Percentiles rank a stretch among this genome's conserved stretches.
These are phyloP conservation scores for Leccinum olivaceopallidum DNA, from an alignment of 768 basidiomycete genomes.

Conservation along the genomic window DNA sequence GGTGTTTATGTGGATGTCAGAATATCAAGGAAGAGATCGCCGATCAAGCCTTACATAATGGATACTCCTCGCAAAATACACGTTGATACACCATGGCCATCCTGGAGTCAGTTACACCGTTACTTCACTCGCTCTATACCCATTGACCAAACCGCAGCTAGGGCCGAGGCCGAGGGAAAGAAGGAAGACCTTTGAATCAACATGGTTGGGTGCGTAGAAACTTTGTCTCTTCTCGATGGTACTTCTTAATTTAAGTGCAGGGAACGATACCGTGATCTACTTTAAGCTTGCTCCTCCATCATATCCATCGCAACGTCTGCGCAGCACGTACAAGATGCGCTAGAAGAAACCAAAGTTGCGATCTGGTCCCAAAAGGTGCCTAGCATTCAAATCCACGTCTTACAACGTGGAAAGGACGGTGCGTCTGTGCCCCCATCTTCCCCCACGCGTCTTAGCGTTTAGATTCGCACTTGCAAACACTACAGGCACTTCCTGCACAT, in stretches of 20 bases:
- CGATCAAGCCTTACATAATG: too few relatives aligned
- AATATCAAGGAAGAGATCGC: constrained; percentile 38
- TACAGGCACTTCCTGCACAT: constrained; percentile 85
- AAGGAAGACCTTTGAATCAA: constrained; percentile 81
- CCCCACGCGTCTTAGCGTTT: not conserved
- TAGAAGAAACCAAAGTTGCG: constrained; percentile 59
- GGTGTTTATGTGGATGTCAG: constrained; percentile 48
- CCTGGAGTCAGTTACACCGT: constrained; percentile 44
- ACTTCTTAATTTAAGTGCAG: constrained; percentile 55
- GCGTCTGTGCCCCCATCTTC: constrained; percentile 14
- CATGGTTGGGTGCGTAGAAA: constrained; percentile 80
- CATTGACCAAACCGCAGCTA: constrained; percentile 28
- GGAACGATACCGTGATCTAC: constrained; percentile 85
- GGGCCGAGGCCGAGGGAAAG: constrained; percentile 84
- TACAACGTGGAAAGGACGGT: constrained; percentile 45
- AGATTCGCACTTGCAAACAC: constrained; percentile 67
- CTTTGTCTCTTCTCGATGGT: constrained; percentile 31
- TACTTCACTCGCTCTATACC: constrained; percentile 7
- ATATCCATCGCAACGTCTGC: constrained; percentile 74
- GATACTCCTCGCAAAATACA: constrained; percentile 56
- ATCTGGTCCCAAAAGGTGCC: constrained; percentile 50
- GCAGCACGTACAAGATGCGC: constrained; percentile 56
- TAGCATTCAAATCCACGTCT: constrained; percentile 42
- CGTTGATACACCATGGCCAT: constrained; percentile 38
- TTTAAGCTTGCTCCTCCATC: constrained; percentile 85